These are phyloP conservation scores for Sclerotinia nivalis DNA, from an alignment of 2,329 filamentous ascomycete genomes.

Conservation along the genomic window DNA sequence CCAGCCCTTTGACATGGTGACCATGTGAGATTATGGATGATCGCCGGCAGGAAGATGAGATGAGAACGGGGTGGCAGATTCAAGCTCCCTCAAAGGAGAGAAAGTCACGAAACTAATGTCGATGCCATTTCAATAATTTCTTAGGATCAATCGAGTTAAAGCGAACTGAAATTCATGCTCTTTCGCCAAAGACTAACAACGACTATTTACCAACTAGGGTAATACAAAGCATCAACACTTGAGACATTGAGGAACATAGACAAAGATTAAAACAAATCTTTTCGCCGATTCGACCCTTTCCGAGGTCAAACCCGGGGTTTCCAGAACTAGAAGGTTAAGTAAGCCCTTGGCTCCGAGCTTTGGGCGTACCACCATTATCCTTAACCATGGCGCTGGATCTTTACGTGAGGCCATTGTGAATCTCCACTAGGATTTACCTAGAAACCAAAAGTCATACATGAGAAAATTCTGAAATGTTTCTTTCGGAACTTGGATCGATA, in stretches of 20 bases:
- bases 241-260: neutral
- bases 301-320: neutral
- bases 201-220: neutral
- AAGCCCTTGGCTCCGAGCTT: neutral
- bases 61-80: conserved; percentile 1
- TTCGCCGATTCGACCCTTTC: conserved; percentile 2
- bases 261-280: neutral
- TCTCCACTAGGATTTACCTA: neutral
- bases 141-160: neutral
- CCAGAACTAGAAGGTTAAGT: neutral
- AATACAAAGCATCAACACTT: neutral
- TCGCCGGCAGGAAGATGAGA: conserved; percentile 6
- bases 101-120: conserved; percentile 17
- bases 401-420: neutral
- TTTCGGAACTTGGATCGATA: neutral
- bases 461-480: neutral
- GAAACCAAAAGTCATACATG: neutral
- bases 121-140: neutral
- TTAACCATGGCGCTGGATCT: conserved; percentile 9
- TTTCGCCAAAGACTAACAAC: neutral
- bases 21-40: conserved; percentile 11
- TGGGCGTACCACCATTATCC: conserved; percentile 5
- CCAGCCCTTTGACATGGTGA: neutral
- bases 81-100: conserved; percentile 9
- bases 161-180: neutral